phyloP scores from a whole-genome alignment of 805 yeast species.

The Cyberlindnera mycetangii region DNA sequence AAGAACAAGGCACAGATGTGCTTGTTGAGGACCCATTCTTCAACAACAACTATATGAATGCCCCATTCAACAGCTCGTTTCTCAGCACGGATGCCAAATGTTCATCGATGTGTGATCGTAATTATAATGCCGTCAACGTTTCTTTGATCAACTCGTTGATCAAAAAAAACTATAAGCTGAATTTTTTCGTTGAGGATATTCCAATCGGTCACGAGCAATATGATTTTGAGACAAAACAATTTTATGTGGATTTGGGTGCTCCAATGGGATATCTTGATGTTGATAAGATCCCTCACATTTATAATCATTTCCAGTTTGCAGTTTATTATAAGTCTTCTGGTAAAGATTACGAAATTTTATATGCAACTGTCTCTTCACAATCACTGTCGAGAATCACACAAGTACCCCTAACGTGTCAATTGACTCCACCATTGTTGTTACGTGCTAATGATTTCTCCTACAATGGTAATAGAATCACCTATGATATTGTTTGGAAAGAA shows the following conservation, averaged over 20 bases:
- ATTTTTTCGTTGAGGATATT: conserved; percentile 30
- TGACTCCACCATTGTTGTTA: conserved; percentile 27
- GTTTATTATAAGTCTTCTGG: conserved; percentile 26
- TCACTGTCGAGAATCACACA: conserved; percentile 27
- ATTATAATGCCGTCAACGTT: conserved; percentile 24
- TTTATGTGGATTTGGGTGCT: conserved; percentile 28
- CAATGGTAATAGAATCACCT: conserved; percentile 29
- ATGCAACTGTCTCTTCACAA: conserved; percentile 27
- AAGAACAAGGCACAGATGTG: neutral
- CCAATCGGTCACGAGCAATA: conserved; percentile 31
- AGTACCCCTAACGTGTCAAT: conserved; percentile 22
- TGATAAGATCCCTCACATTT: conserved; percentile 29
- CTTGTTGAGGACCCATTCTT: conserved; percentile 17
- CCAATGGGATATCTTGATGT: conserved; percentile 31
- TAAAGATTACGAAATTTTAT: conserved; percentile 24
- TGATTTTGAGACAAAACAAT: conserved; percentile 28
- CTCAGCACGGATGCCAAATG: conserved; percentile 13
- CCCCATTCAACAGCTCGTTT: conserved; percentile 25
- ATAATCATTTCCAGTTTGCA: conserved; percentile 31
- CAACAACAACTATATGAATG: conserved; percentile 16
- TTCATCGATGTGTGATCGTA: conserved; percentile 18
- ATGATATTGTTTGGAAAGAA: conserved; percentile 29
- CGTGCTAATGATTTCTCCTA: conserved; percentile 24
- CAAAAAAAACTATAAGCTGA: conserved; percentile 28
- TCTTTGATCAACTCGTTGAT: conserved; percentile 28